These are phyloP conservation scores for Castanea sativa DNA, from an alignment of 306 rosid genomes.

Conservation along the genomic window DNA sequence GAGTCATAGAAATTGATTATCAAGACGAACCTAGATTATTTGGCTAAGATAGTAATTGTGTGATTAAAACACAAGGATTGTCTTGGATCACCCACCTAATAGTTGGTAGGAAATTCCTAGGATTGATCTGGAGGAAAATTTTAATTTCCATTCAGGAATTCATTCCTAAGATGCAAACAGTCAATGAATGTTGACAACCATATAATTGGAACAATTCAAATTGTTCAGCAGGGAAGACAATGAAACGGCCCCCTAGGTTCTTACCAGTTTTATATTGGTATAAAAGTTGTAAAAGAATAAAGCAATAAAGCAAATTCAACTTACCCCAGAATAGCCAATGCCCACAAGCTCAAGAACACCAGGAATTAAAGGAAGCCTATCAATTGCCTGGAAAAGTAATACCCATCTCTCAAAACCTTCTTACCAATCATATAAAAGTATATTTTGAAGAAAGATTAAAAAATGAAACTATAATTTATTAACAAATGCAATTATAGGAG, in stretches of 20 bases:
- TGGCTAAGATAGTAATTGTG: too few species aligned
- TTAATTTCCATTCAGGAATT: too few species aligned
- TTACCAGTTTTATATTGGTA: background rate
- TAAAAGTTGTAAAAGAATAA: background rate
- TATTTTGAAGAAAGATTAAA: background rate
- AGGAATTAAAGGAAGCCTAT: constrained; percentile 88
- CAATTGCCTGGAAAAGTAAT: constrained; percentile 71
- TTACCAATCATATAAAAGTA: background rate
- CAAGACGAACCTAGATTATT: too few species aligned
- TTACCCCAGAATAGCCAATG: constrained; percentile 88
- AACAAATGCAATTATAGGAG: constrained; percentile 12
- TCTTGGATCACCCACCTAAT: too few species aligned
- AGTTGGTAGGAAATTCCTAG: too few species aligned
- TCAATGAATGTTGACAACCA: too few species aligned
- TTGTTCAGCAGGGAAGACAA: background rate
- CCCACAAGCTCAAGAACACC: constrained; percentile 84
- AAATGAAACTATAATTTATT: background rate
- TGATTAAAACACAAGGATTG: too few species aligned
- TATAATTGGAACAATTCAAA: too few species aligned
- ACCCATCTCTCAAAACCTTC: constrained; percentile 6
- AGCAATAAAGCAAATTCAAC: constrained; percentile 25
- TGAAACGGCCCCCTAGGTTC: background rate
- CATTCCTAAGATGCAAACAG: too few species aligned
- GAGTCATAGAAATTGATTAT: too few species aligned
- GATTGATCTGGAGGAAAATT: too few species aligned